These are phyloP conservation scores for Effrenium voratum DNA, from an alignment of 73 alveolate genomes.

Conservation along the genomic window DNA sequence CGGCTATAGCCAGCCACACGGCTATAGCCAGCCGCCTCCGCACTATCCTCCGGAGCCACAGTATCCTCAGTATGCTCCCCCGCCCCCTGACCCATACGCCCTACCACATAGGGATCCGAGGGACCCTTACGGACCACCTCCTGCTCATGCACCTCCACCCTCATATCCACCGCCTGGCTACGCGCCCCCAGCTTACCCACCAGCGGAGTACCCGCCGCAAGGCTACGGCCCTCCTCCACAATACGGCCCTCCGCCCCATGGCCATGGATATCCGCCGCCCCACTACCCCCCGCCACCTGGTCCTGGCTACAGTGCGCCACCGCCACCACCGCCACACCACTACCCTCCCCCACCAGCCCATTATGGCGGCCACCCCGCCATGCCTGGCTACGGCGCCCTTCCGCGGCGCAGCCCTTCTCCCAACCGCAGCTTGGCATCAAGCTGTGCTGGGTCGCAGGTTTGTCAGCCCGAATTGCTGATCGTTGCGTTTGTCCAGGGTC, in stretches of 20 bases:
- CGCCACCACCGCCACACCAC: slow-evolving; percentile 14
- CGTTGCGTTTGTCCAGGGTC: not conserved
- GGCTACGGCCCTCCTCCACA: slow-evolving; percentile 19
- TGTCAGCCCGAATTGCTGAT: no score
- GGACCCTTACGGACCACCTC: not conserved
- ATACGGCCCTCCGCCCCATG: not conserved
- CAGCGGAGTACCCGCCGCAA: slow-evolving; percentile 33
- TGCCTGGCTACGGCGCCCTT: slow-evolving; percentile 73
- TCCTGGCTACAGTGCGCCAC: slow-evolving; percentile 26
- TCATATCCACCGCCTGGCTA: slow-evolving; percentile 33
- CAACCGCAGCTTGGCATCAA: slow-evolving; percentile 17
- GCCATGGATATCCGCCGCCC: slow-evolving; percentile 1
- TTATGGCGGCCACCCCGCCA: slow-evolving; percentile 8
- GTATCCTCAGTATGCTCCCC: not conserved
- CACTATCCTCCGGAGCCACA: no score
- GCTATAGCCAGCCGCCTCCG: not conserved
- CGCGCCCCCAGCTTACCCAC: not conserved
- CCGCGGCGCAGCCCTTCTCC: slow-evolving; percentile 78
- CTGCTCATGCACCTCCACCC: not conserved
- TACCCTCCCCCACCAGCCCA: slow-evolving; percentile 9
- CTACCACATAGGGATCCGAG: not conserved
- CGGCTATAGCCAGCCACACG: not conserved
- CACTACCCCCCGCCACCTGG: slow-evolving; percentile 38
- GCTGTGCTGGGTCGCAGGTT: no score
- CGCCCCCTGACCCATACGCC: slow-evolving; percentile 16